A percentile compares a stretch with the other conserved stretches of the same genome.
Conservation (phyloP, 108 stramenopile species). For the Cyclotella kingstonii region DNA sequence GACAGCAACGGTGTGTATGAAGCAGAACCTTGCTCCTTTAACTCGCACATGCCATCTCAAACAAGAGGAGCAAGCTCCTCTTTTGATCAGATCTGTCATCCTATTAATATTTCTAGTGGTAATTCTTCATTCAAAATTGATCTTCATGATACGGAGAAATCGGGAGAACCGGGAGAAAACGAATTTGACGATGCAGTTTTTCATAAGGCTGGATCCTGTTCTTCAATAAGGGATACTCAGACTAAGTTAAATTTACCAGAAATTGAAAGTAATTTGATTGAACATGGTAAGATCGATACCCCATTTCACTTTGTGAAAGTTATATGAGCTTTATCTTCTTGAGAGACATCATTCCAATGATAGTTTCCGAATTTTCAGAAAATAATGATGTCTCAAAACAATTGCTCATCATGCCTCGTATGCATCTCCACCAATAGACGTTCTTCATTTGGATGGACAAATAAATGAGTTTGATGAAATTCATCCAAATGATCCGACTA, state of each 20-base stretch:
- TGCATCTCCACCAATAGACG: not conserved
- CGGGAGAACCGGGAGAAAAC: not conserved
- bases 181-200: not conserved
- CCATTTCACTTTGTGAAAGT: too few species aligned
- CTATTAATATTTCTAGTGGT: too few species aligned
- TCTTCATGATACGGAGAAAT: too few species aligned
- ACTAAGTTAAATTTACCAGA: not conserved
- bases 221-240: not conserved
- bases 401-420: too few species aligned
- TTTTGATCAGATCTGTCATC: too few species aligned
- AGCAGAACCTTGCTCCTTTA: not conserved
- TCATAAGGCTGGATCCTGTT: not conserved
- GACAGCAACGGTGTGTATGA: not conserved
- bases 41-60: not conserved
- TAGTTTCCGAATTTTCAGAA: too few species aligned
- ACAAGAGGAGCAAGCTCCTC: not conserved
- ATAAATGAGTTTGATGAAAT: slow-evolving; percentile 18
- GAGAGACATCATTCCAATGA: too few species aligned
- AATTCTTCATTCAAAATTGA: too few species aligned
- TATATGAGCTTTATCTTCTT: too few species aligned
- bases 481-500: slow-evolving; percentile 34
- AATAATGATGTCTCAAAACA: too few species aligned
- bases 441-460: not conserved
- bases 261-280: not conserved
- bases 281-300: not conserved